Percentiles rank a stretch among this genome's conserved stretches.
These are phyloP conservation scores for Fusarium sp. DNA, from an alignment of 2,329 filamentous ascomycete species.

Conservation along the genomic window DNA sequence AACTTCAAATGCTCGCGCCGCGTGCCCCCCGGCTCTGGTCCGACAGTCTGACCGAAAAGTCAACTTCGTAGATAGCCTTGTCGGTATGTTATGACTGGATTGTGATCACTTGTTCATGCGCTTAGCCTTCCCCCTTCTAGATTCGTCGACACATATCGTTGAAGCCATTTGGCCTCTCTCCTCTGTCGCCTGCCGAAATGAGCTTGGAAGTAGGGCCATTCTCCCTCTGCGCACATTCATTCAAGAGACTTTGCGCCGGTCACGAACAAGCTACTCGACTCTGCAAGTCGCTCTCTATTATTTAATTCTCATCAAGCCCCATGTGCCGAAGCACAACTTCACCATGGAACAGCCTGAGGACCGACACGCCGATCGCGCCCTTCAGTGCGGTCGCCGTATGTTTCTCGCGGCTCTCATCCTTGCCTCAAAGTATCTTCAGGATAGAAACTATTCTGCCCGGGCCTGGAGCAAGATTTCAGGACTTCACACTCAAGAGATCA, in stretches of 20 bases:
- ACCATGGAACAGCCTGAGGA: slow-evolving; percentile 86
- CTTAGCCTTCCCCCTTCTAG: slow-evolving; percentile 61
- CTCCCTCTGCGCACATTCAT: slow-evolving; percentile 95
- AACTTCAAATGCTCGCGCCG: slow-evolving; percentile 63
- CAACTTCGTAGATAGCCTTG: slow-evolving; percentile 95
- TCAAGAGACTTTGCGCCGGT: slow-evolving; percentile 93
- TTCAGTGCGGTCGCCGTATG: slow-evolving; percentile 97
- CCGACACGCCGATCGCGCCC: slow-evolving; percentile 75
- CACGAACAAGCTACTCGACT: slow-evolving; percentile 96
- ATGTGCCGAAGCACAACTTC: slow-evolving; percentile 84
- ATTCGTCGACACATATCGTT: slow-evolving; percentile 96
- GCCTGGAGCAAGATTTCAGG: slow-evolving; percentile 99
- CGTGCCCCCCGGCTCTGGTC: slow-evolving; percentile 77
- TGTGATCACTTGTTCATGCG: slow-evolving; percentile 26
- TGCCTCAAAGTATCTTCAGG: slow-evolving; percentile 97
- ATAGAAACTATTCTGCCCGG: slow-evolving; percentile 95
- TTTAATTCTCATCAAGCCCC: slow-evolving; percentile 89
- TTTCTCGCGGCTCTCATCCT: slow-evolving; percentile 94
- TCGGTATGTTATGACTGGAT: slow-evolving; percentile 77
- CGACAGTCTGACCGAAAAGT: slow-evolving; percentile 92
- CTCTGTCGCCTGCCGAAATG: slow-evolving; percentile 78
- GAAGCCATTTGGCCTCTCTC: slow-evolving; percentile 97
- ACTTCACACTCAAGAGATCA: slow-evolving; percentile 92
- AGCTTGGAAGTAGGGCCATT: slow-evolving; percentile 78
- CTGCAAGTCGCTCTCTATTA: slow-evolving; percentile 97